Base-by-base conservation (phyloP, 257 asterid species). In the Pogostemon cablin region DNA sequence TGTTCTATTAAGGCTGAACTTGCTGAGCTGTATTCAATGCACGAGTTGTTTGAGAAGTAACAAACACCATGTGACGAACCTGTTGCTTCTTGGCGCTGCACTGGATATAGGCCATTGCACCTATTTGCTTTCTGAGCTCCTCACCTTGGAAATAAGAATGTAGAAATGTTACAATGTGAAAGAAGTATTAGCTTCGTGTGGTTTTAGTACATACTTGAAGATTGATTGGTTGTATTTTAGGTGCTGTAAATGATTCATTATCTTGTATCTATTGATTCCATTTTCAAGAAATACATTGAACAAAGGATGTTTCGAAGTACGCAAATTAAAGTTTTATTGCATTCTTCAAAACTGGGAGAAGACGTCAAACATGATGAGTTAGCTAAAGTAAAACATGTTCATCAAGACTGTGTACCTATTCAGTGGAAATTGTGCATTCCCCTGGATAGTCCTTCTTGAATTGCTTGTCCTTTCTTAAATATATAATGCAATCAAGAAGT, bases 371-470 rank as follows among this genome's bases (percentile, higher is more conserved):
- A 52, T 25, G 62, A 59, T 38, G 44, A 39, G 39, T 42, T 17
- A 2, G 38, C 46, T 17, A 9, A 50, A 64, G 65, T 56, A 72
- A 52, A 52, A 40, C 25, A 35, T 53, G 41, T 54, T 38, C 38
- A 58, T 9, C 61, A 15, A 48, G 55, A 53, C n/a, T 12, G 48
- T 54, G 62, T 38, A 90, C 96, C 92, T 88, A 95, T 78, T 88
- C 96, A 1, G 87, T 80, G 41, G 96, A 90, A 44, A 88, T 85
- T 40, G 88, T 90, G 77, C 83, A 78, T 72, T 95, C 97, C 75
- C 96, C 96, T 6, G 95, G 95, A 76, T 90, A 90, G 77, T 90
- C 90, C 83, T 76, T 84, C 75, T 81, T 84, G 88, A 90, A 90
- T 80, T 88, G 96, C 80, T 79, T 80, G 78, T 88, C 92, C 70